These are phyloP conservation scores for Talaromyces rugulosus DNA, from an alignment of 2,329 filamentous ascomycete genomes.

Conservation along the genomic window DNA sequence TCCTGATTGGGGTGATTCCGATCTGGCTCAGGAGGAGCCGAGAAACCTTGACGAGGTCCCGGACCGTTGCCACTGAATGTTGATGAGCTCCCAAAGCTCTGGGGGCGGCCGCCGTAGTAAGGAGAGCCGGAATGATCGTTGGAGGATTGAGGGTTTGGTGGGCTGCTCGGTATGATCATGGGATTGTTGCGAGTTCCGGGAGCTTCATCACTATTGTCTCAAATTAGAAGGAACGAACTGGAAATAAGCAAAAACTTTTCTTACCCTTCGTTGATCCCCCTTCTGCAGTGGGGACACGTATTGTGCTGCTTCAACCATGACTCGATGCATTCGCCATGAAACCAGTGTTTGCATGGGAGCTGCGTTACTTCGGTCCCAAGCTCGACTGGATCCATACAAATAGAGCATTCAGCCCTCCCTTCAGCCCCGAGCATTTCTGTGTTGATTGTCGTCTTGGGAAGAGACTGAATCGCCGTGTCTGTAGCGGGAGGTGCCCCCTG, in stretches of 20 bases:
- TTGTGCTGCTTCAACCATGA: constrained; percentile 88
- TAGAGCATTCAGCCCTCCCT: constrained; percentile 75
- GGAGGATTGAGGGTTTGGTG: constrained; percentile 4
- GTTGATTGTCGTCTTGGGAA: constrained; percentile 69
- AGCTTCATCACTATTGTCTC: constrained; percentile 5
- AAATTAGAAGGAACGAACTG: neutral
- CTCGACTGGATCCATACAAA: constrained; percentile 84
- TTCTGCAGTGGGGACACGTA: constrained; percentile 67
- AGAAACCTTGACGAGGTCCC: neutral
- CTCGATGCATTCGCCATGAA: constrained; percentile 76
- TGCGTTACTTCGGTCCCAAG: constrained; percentile 69
- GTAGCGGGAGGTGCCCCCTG: constrained; percentile 80
- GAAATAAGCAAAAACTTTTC: constrained; percentile 18
- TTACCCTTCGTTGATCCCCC: constrained; percentile 29
- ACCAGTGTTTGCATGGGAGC: constrained; percentile 90
- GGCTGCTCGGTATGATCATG: constrained; percentile 12
- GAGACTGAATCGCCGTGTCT: constrained; percentile 64
- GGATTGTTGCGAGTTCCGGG: constrained; percentile 12
- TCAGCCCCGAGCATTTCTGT: constrained; percentile 65
- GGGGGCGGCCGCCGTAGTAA: constrained; percentile 1
- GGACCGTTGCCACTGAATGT: constrained; percentile 1
- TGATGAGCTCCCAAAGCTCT: constrained; percentile 2
- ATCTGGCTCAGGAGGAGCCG: constrained; percentile 1
- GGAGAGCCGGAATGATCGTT: neutral
- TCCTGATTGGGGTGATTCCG: neutral